Conservation (phyloP, 2,329 filamentous ascomycete species). For the Xenoacremonium recifei region DNA sequence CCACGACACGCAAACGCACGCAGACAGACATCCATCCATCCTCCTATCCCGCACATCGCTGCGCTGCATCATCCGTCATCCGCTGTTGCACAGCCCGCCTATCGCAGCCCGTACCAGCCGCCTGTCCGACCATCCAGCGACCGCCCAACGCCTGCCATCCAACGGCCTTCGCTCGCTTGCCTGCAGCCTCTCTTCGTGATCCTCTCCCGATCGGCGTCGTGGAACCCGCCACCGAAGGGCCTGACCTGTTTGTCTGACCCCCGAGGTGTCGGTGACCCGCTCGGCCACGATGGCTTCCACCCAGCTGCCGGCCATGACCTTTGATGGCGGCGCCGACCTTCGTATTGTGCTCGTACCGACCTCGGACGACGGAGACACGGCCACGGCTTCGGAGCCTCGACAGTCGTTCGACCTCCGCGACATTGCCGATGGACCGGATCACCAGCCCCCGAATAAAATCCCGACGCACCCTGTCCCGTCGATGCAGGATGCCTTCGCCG, state of each 20-base stretch:
- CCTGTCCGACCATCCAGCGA: slow-evolving; percentile 8
- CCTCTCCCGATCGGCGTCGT: slow-evolving; percentile 7
- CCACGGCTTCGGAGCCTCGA: slow-evolving; percentile 8
- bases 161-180: too few relatives aligned
- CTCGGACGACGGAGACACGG: slow-evolving; percentile 13
- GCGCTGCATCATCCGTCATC: background rate
- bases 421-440: slow-evolving; percentile 7
- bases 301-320: slow-evolving; percentile 29
- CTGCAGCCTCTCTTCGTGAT: slow-evolving; percentile 13
- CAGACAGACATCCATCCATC: slow-evolving; percentile 8
- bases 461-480: slow-evolving; percentile 65
- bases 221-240: slow-evolving; percentile 15
- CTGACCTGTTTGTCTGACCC: slow-evolving; percentile 21
- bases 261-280: slow-evolving; percentile 22
- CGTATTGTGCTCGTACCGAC: slow-evolving; percentile 30
- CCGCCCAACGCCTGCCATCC: slow-evolving; percentile 13
- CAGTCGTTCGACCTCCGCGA: slow-evolving; percentile 12
- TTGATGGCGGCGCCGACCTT: slow-evolving; percentile 25
- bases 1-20: slow-evolving; percentile 12
- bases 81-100: slow-evolving; percentile 7
- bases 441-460: slow-evolving; percentile 21
- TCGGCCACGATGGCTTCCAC: slow-evolving; percentile 28
- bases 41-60: slow-evolving; percentile 1
- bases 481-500: slow-evolving; percentile 80
- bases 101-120: slow-evolving; percentile 3